These are phyloP conservation scores for Colletotrichum coccodes DNA, from an alignment of 2,329 filamentous ascomycete genomes.

Conservation along the genomic window DNA sequence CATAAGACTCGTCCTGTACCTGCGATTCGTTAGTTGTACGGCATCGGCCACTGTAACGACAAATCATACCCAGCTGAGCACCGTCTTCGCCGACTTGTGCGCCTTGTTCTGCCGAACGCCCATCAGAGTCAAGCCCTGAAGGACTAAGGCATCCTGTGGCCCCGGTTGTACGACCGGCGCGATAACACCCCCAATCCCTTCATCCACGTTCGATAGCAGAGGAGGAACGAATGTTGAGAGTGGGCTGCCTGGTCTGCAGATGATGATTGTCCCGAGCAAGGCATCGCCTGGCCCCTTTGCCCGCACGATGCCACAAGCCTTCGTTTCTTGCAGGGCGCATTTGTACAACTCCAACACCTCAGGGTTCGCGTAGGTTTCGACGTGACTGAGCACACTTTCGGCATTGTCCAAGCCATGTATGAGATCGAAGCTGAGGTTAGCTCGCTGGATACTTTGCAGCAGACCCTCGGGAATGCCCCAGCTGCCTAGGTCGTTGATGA, in stretches of 20 bases:
- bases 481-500: constrained; percentile 75
- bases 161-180: constrained; percentile 80
- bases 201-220: constrained; percentile 66
- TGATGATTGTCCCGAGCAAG: constrained; percentile 82
- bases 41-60: not conserved
- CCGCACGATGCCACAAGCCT: constrained; percentile 83
- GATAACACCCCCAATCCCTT: constrained; percentile 78
- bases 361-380: constrained; percentile 78
- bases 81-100: constrained; percentile 76
- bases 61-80: constrained; percentile 81
- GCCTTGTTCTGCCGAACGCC: constrained; percentile 85
- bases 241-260: constrained; percentile 77
- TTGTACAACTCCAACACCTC: constrained; percentile 85
- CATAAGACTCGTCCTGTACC: constrained; percentile 77
- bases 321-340: constrained; percentile 75
- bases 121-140: constrained; percentile 82
- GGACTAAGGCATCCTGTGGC: constrained; percentile 74
- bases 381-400: constrained; percentile 78
- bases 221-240: constrained; percentile 77
- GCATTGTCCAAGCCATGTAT: constrained; percentile 84
- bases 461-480: constrained; percentile 85
- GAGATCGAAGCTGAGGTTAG: constrained; percentile 83
- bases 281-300: constrained; percentile 76
- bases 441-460: constrained; percentile 76
- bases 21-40: constrained; percentile 44